phyloP scores from a whole-genome alignment of 164 flowering plant genomes.

The Annona squamosa region DNA sequence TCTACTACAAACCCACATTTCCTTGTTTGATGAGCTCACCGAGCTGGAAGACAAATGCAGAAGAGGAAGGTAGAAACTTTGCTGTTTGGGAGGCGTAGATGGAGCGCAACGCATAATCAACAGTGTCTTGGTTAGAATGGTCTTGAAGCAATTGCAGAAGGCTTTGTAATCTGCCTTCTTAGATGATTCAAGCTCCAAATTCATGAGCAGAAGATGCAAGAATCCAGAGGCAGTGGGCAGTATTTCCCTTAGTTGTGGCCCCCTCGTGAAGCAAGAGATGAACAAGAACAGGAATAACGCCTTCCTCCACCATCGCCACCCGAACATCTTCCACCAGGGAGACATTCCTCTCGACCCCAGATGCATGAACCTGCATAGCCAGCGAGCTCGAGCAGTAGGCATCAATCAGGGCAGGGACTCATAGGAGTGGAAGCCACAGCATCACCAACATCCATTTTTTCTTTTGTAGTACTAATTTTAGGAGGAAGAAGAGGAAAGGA shows the following conservation, averaged over 20 bases:
- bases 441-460: too few species aligned
- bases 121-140: constrained; percentile 28
- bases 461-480: too few species aligned
- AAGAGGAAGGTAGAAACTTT: constrained; percentile 33
- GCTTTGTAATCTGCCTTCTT: constrained; percentile 45
- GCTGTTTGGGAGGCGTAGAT: constrained; percentile 30
- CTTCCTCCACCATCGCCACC: constrained; percentile 50
- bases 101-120: constrained; percentile 49
- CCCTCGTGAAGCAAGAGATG: constrained; percentile 35
- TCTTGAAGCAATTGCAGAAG: constrained; percentile 45
- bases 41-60: constrained; percentile 37
- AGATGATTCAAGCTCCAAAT: constrained; percentile 31
- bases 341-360: constrained; percentile 53
- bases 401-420: constrained; percentile 41
- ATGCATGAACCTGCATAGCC: constrained; percentile 32
- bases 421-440: too few species aligned
- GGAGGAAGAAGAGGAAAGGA: constrained; percentile 39
- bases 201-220: constrained; percentile 46
- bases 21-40: constrained; percentile 51
- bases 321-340: constrained; percentile 49
- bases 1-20: constrained; percentile 34
- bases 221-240: constrained; percentile 41
- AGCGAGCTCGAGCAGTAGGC: constrained; percentile 59
- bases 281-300: constrained; percentile 44
- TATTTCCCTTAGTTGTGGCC: constrained; percentile 32